Conservation (phyloP, 148 eudicot genomes). For the Chenopodium suecicum region DNA sequence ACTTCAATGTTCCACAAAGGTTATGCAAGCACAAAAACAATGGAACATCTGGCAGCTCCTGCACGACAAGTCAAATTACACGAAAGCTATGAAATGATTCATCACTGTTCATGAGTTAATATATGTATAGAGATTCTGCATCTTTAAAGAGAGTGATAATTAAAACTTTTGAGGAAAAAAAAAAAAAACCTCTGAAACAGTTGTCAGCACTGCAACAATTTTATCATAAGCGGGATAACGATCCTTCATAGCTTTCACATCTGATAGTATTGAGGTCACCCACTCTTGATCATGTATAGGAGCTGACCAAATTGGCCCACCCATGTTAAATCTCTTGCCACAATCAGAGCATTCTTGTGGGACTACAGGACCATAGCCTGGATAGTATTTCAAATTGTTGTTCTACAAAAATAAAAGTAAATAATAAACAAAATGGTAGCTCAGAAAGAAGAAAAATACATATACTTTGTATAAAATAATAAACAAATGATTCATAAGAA, state of each 20-base stretch:
- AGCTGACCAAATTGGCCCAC: conserved; percentile 99
- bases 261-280: conserved; percentile 77
- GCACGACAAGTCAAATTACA: conserved; percentile 23
- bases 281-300: conserved; percentile 96
- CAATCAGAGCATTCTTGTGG: conserved; percentile 91
- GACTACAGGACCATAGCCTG: conserved; percentile 90
- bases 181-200: conserved; percentile 80
- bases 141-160: not conserved
- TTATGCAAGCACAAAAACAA: conserved; percentile 82
- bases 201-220: conserved; percentile 74
- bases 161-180: not conserved
- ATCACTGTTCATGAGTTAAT: not conserved
- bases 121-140: not conserved
- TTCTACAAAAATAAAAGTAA: conserved; percentile 39
- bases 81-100: not conserved
- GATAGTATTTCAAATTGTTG: conserved; percentile 68
- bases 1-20: conserved; percentile 91
- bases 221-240: conserved; percentile 83
- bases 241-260: conserved; percentile 66
- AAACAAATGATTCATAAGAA: not conserved
- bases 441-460: not conserved
- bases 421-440: not conserved
- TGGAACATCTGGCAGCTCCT: conserved; percentile 96
- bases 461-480: no score
- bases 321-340: conserved; percentile 89